Conservation (phyloP, 2,329 filamentous ascomycete species). For the Aspergillus sp. region DNA sequence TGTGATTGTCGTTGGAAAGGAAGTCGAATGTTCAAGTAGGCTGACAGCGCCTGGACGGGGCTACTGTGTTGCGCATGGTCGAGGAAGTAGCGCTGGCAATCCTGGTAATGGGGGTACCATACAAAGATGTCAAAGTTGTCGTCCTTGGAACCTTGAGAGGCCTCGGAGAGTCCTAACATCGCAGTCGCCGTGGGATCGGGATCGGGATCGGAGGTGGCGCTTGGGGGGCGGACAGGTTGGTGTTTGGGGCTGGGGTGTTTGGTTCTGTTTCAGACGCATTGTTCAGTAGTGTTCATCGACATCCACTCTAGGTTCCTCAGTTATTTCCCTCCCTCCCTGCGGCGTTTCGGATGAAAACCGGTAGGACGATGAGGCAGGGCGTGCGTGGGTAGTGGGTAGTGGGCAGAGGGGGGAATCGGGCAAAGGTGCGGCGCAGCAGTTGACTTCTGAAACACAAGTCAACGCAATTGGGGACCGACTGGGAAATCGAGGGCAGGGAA, state of each 20-base stretch:
- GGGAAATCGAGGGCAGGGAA: not conserved
- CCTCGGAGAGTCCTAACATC: conserved; percentile 38
- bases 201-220: conserved; percentile 33
- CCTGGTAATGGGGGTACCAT: conserved; percentile 90
- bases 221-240: conserved; percentile 18
- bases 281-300: not conserved
- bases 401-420: conserved; percentile 1
- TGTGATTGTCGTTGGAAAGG: conserved; percentile 71
- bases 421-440: conserved; percentile 2
- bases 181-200: conserved; percentile 37
- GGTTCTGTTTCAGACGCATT: conserved; percentile 18
- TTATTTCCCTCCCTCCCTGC: not conserved
- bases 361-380: not conserved
- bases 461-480: conserved; percentile 1
- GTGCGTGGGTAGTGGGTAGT: conserved; percentile 1
- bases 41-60: conserved; percentile 81
- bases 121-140: conserved; percentile 69
- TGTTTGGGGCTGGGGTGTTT: conserved; percentile 11
- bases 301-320: not conserved
- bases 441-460: conserved; percentile 1
- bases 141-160: conserved; percentile 38
- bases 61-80: conserved; percentile 83
- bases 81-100: conserved; percentile 86
- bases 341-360: not conserved
- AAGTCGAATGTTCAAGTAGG: conserved; percentile 87